Evolutionary conservation across 305 asterid species (phyloP), one percentile per base, ranked within the genome.

Genomic region (Fraxinus baroniana): DNA sequence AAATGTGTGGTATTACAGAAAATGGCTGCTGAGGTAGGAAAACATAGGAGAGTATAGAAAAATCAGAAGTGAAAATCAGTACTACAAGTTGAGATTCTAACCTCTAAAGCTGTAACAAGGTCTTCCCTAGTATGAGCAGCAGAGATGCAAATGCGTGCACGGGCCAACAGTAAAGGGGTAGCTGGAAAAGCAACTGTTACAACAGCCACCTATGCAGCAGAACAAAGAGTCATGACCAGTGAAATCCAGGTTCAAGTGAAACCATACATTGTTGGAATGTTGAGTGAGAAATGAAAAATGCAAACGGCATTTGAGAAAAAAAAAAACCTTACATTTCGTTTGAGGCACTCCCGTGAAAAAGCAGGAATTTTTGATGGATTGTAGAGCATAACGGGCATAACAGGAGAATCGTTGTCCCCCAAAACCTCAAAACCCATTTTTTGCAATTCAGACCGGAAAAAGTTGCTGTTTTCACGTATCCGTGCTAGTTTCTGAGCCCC

Each of bases 181-280:
- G 99, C 99, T 72, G 98, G 99, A 87, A 96, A 96, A 78, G 95
- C 99, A 86, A 96, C 99, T 1, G 94, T 93, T 86, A 96, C 98
- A 62, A 96, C 95, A 75, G 99, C 99, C 85, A 41, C 49, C 49
- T 41, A 9, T 41, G 49, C 15, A 9, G 49, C 49, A 41, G 49
- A 41, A 41, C 49, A 41, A 9, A 9, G 13, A 96, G 36, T 83
- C 78, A 79, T 3, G 79, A 66, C 22, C 39, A 24, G 73, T 64
- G 73, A 64, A 64, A 64, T 26, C 32, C 3, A 22, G 32, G 13
- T 62, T 62, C 3, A 62, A 20, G 71, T 64, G 52, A 49, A 22
- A 77, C 49, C 64, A 26, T 26, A 26, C 28, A 32, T 35, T 71
- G 70, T 9, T 77, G 13, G 33, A 82, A 24, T 35, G 6, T 73